Conservation (phyloP, 2,329 filamentous ascomycete species). For the Venturia aucupariae region DNA sequence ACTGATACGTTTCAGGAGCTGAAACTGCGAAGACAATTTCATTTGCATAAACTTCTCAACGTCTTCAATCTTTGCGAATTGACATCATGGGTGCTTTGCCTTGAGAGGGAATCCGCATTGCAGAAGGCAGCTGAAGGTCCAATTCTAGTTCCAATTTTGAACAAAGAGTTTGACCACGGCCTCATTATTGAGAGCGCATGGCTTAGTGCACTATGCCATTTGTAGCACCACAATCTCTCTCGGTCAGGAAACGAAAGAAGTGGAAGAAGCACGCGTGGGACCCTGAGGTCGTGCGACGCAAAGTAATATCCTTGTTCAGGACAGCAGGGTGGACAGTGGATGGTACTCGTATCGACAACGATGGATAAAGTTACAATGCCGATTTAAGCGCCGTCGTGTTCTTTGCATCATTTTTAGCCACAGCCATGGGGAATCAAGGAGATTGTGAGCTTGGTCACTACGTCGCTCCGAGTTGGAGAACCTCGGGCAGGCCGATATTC, state of each 20-base stretch:
- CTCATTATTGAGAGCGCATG: background rate
- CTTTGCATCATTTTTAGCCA: too few relatives aligned
- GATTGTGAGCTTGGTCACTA: too few relatives aligned
- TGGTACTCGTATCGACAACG: background rate
- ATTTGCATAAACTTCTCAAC: background rate
- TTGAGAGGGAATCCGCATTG: background rate
- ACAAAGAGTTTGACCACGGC: background rate
- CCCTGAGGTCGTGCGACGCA: background rate
- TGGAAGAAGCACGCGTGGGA: background rate
- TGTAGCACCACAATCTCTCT: background rate
- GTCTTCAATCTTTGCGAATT: background rate
- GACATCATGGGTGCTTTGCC: background rate
- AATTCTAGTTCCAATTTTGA: background rate
- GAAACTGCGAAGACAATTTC: too few relatives aligned
- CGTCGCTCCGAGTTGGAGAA: too few relatives aligned
- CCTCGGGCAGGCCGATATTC: too few relatives aligned
- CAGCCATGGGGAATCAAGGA: too few relatives aligned
- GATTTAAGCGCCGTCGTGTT: too few relatives aligned
- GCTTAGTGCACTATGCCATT: background rate
- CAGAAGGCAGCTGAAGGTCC: background rate
- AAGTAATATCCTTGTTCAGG: background rate
- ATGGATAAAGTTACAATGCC: background rate
- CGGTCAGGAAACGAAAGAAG: background rate
- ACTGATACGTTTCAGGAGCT: too few relatives aligned
- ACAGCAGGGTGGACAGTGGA: background rate